Conservation (phyloP, 129 eudicot genomes). For the Centaurea solstitialis region DNA sequence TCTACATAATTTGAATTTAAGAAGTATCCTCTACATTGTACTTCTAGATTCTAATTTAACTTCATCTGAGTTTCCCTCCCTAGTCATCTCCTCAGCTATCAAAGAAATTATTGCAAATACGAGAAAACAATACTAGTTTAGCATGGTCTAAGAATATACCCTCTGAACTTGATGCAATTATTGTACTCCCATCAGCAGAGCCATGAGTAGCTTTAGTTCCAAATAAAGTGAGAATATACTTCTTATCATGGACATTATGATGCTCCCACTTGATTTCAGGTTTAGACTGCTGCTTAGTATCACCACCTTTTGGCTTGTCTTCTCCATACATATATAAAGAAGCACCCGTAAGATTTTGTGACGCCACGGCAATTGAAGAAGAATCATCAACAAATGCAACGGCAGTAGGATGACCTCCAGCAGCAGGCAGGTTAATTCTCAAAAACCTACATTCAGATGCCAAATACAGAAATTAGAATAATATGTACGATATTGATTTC, state of each 20-base stretch:
- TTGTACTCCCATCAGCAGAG: constrained; percentile 92
- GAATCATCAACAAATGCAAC: constrained; percentile 84
- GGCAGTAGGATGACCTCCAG: constrained; percentile 85
- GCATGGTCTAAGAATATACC: constrained; percentile 45
- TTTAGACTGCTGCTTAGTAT: constrained; percentile 63
- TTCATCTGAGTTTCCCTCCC: neutral
- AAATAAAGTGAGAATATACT: constrained; percentile 60
- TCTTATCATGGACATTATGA: constrained; percentile 84
- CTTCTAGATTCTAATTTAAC: neutral
- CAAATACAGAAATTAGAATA: constrained; percentile 4
- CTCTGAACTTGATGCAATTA: constrained; percentile 90
- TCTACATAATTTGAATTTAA: neutral
- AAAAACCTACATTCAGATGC: constrained; percentile 55
- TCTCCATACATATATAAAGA: constrained; percentile 89
- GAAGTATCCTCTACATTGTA: neutral
- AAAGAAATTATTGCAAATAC: neutral
- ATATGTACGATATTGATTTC: neutral
- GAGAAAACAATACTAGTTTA: neutral
- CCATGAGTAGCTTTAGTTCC: constrained; percentile 89
- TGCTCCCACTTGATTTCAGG: constrained; percentile 94
- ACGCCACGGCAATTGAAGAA: constrained; percentile 75
- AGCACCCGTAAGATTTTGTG: constrained; percentile 74
- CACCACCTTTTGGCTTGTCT: constrained; percentile 64
- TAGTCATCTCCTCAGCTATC: neutral
- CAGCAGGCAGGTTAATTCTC: constrained; percentile 86